Evolutionary conservation across 768 basidiomycete genomes (phyloP).

Genomic region (Lactifluus pinguis): DNA sequence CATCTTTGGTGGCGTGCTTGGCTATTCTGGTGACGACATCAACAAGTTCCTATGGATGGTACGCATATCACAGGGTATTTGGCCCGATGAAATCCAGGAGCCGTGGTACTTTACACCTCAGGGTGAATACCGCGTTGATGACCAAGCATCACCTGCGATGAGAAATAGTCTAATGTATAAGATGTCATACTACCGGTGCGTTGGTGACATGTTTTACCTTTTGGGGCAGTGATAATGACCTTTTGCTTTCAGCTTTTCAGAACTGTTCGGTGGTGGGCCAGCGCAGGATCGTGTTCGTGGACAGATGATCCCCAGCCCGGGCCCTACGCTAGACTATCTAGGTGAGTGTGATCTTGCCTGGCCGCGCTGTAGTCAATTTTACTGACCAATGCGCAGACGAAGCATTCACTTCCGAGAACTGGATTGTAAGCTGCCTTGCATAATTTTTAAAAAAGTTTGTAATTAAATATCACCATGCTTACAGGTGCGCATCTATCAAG

Average conservation of each 20-base stretch:
- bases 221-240: neutral
- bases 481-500: conserved; percentile 86
- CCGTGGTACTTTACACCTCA: conserved; percentile 84
- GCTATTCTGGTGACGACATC: conserved; percentile 97
- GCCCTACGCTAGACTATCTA: conserved; percentile 80
- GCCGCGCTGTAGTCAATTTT: neutral
- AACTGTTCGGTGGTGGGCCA: conserved; percentile 72
- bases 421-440: conserved; percentile 63
- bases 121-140: conserved; percentile 92
- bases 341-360: conserved; percentile 40
- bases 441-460: neutral
- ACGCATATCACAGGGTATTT: conserved; percentile 87
- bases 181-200: conserved; percentile 91
- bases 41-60: conserved; percentile 99
- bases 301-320: conserved; percentile 66
- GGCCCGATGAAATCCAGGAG: conserved; percentile 98
- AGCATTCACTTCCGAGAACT: conserved; percentile 98
- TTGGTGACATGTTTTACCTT: neutral
- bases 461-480: neutral
- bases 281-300: conserved; percentile 83
- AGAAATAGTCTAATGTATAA: conserved; percentile 98
- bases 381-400: conserved; percentile 50
- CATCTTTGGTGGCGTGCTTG: conserved; percentile 94
- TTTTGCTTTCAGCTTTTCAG: conserved; percentile 55
- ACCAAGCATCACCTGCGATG: conserved; percentile 78